Evolutionary conservation across 495 filamentous ascomycete species (phyloP), one percentile per base, ranked within the genome.

Genomic region (Penicillium paxilli): DNA sequence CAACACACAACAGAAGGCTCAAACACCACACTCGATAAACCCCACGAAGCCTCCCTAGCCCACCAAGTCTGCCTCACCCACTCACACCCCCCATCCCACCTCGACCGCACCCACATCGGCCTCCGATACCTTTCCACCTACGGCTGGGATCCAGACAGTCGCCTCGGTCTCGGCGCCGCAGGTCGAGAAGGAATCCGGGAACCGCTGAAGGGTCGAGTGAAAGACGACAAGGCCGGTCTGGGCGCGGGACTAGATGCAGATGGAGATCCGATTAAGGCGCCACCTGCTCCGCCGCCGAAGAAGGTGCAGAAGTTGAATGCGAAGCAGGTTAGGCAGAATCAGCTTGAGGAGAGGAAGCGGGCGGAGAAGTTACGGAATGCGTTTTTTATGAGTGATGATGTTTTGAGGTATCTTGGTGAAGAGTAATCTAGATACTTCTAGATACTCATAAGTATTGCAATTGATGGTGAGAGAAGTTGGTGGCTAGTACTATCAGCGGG

Each of bases 141-240:
- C 57, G 92, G 93, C 32, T 98, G 90, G 89, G 89, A 96, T 66
- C 91, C 89, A 0, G 92, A 98, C 70, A 79, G 83, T 30, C 72
- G 90, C 20, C 60, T 72, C 5, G 92, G 92, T 0, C 78, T 98
- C 0, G 92, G 92, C 0, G 78, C 78, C 17, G 55, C 66, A 1
- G 86, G 88, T 1, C 70, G 74, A 6, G 83, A 92, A 63, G 93
- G 92, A 3, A 87, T 89, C 24, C 74, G 83, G 44, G 84, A 81
- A 56, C 93, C 92, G 0, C 68, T 97, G 54, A 93, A 92, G 59
- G 72, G 80, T 6, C 84, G 80, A 51, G 70, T 79, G 32, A 96
- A 96, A 70, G 80, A 83, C 53, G 85, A 92, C 67, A 90, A 81
- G 11, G 72, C 87, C 17, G 92, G 91, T 0, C 67, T 97, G 40